These are phyloP conservation scores for Penstemon eatonii DNA, from an alignment of 257 asterid species.

Conservation along the genomic window DNA sequence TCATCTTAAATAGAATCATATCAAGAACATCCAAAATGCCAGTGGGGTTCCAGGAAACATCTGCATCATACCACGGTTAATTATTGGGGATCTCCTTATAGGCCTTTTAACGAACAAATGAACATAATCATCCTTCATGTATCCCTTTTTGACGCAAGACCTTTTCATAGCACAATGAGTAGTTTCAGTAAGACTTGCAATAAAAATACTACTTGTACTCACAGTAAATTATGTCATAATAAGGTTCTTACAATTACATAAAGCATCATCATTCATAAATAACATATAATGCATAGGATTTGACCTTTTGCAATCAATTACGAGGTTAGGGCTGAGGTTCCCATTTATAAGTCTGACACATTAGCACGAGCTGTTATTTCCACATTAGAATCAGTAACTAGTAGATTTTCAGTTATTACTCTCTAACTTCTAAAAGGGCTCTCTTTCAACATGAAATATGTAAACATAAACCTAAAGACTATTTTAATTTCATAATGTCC, in stretches of 20 bases:
- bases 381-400: constrained; percentile 4
- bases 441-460: not conserved
- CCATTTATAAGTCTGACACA: not conserved
- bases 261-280: constrained; percentile 11
- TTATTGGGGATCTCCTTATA: constrained; percentile 85
- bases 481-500: not conserved
- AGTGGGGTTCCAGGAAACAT: constrained; percentile 10
- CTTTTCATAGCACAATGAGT: constrained; percentile 39
- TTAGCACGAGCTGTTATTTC: not conserved
- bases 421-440: not conserved
- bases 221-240: not conserved
- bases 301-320: not conserved
- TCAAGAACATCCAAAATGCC: constrained; percentile 22
- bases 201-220: not conserved
- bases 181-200: constrained; percentile 21
- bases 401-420: not conserved
- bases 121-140: constrained; percentile 56
- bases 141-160: constrained; percentile 73
- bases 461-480: constrained; percentile 2
- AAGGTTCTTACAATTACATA: not conserved
- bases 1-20: constrained; percentile 10
- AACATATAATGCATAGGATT: constrained; percentile 8
- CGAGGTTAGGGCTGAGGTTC: not conserved
- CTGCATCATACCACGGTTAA: constrained; percentile 72
- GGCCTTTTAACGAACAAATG: constrained; percentile 59